phyloP scores from a whole-genome alignment of 2,329 filamentous ascomycete species.

The Fusarium decemcellulare region DNA sequence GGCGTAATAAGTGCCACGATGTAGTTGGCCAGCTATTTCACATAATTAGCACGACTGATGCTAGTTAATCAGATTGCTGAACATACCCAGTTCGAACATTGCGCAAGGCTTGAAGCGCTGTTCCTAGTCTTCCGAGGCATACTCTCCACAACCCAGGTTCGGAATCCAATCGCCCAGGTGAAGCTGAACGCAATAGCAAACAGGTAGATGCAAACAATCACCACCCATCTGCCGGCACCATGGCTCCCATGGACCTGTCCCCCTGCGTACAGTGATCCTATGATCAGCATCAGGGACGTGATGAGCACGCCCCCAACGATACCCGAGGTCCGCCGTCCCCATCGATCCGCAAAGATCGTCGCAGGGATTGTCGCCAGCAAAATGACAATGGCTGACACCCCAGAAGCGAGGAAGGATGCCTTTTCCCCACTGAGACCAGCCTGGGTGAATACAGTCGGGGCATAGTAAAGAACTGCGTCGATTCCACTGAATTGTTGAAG shows the following conservation, averaged over 20 bases:
- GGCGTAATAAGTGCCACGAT: conserved; percentile 62
- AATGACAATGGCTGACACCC: conserved; percentile 70
- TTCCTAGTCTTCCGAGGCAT: conserved; percentile 68
- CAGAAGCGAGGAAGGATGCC: conserved; percentile 70
- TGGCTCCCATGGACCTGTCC: conserved; percentile 53
- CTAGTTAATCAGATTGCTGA: fast-evolving
- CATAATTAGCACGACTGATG: not conserved
- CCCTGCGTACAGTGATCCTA: conserved; percentile 65
- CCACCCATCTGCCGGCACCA: conserved; percentile 62
- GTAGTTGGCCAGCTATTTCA: conserved; percentile 57
- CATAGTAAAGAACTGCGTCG: conserved; percentile 74
- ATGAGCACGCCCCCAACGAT: conserved; percentile 67
- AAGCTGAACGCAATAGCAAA: conserved; percentile 61
- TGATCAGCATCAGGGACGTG: conserved; percentile 65
- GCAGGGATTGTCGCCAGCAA: conserved; percentile 68
- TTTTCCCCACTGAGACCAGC: conserved; percentile 68
- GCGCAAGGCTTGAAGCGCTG: conserved; percentile 67
- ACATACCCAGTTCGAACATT: conserved; percentile 66
- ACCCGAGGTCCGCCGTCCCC: conserved; percentile 68
- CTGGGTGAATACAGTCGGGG: conserved; percentile 71
- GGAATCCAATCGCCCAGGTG: conserved; percentile 68
- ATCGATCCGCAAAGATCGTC: conserved; percentile 67
- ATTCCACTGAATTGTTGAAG: conserved; percentile 74
- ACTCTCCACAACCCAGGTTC: conserved; percentile 70
- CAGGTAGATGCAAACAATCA: conserved; percentile 65